Conservation (phyloP, 2,329 filamentous ascomycete genomes). For the Diplocarpon rosae region DNA sequence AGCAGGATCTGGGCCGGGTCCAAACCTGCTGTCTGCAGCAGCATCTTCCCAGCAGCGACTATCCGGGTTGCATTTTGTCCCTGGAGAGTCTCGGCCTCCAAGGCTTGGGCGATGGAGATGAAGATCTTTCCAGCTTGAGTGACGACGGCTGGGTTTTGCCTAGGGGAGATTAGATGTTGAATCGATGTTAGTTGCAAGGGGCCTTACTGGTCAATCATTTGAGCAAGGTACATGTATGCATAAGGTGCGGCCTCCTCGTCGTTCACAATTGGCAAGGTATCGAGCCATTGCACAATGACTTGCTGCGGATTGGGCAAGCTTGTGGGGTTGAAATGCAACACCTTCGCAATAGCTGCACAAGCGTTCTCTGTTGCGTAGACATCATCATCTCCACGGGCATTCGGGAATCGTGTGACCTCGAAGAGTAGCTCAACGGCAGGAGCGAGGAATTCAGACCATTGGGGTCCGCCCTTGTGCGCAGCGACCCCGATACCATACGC, state of each 20-base stretch:
- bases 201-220: conserved; percentile 89
- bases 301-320: conserved; percentile 68
- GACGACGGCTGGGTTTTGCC: conserved; percentile 75
- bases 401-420: conserved; percentile 67
- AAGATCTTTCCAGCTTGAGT: conserved; percentile 73
- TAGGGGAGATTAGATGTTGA: conserved; percentile 32
- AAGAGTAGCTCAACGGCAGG: conserved; percentile 74
- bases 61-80: conserved; percentile 72
- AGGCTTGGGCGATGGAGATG: conserved; percentile 71
- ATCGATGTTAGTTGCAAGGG: neutral
- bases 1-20: conserved; percentile 67
- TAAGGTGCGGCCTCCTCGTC: conserved; percentile 97
- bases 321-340: conserved; percentile 76
- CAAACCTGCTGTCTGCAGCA: conserved; percentile 62
- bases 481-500: conserved; percentile 94
- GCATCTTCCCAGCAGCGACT: conserved; percentile 63
- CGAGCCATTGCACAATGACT: conserved; percentile 75
- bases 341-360: conserved; percentile 92
- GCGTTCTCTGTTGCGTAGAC: conserved; percentile 97
- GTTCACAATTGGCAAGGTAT: conserved; percentile 82
- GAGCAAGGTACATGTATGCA: conserved; percentile 82
- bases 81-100: conserved; percentile 83
- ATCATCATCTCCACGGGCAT: conserved; percentile 82
- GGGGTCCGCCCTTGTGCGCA: conserved; percentile 77
- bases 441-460: conserved; percentile 81